phyloP scores from a whole-genome alignment of 192 early-diverging fungal genomes.

The Coemansia sp. region DNA sequence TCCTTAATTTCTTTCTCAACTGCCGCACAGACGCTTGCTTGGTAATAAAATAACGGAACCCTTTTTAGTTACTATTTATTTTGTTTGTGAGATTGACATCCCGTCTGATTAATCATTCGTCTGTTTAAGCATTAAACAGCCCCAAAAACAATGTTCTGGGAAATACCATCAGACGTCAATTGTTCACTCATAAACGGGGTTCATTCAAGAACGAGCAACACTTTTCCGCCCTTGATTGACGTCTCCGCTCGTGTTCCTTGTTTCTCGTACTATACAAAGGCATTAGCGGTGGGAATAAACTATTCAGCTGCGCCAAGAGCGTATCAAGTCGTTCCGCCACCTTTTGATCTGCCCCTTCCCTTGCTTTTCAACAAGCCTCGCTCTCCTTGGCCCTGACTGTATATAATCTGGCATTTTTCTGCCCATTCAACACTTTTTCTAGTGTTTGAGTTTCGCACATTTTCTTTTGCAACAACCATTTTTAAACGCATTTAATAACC shows the following conservation, averaged over 20 bases:
- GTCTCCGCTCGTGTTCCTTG: too few relatives aligned
- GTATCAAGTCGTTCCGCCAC: not conserved
- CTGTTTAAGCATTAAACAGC: not conserved
- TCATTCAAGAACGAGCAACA: not conserved
- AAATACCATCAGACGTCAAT: not conserved
- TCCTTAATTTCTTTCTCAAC: not conserved
- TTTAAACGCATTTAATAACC: not conserved
- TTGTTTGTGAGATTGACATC: not conserved
- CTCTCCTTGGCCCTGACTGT: not conserved
- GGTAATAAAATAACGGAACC: too few relatives aligned
- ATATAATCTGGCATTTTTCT: not conserved
- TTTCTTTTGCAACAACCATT: not conserved
- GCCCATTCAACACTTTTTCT: not conserved
- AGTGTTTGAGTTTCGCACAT: not conserved
- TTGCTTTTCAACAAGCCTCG: not conserved
- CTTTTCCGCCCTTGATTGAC: too few relatives aligned
- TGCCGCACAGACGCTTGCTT: not conserved
- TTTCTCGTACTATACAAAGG: not conserved
- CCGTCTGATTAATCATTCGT: not conserved
- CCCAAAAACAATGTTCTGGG: not conserved
- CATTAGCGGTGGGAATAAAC: not conserved
- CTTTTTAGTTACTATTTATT: not conserved
- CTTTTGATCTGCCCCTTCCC: not conserved
- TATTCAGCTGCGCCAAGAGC: not conserved
- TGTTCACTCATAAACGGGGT: not conserved